A percentile compares a stretch with the other conserved stretches of the same genome.
phyloP scores from a whole-genome alignment of 2,329 filamentous ascomycete species.

The Truncatella angustata region DNA sequence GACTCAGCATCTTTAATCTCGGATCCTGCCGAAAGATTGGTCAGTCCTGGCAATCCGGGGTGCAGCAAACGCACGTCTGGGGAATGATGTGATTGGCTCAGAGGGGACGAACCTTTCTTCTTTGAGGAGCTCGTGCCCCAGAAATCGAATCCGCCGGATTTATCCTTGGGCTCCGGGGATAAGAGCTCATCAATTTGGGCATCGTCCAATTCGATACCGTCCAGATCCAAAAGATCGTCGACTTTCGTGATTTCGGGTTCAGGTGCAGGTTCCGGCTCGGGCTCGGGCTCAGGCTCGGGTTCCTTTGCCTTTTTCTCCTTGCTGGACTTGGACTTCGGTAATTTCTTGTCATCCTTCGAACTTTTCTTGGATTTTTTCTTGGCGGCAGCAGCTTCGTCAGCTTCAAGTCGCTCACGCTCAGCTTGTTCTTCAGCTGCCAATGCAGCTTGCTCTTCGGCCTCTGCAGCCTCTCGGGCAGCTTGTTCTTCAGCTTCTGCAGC shows the following conservation, averaged over 20 bases:
- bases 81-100: not conserved
- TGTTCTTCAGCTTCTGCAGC: conserved; percentile 18
- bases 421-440: conserved; percentile 12
- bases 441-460: conserved; percentile 15
- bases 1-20: conserved; percentile 52
- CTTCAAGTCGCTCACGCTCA: conserved; percentile 9
- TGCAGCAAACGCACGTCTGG: conserved; percentile 14
- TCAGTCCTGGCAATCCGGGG: conserved; percentile 10
- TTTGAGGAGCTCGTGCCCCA: conserved; percentile 44
- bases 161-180: conserved; percentile 23
- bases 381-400: conserved; percentile 21
- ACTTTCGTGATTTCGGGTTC: conserved; percentile 13
- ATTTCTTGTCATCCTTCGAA: conserved; percentile 30
- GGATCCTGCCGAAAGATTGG: conserved; percentile 26
- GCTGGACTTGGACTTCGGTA: conserved; percentile 27
- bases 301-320: conserved; percentile 26
- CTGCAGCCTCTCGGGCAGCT: conserved; percentile 14
- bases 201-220: conserved; percentile 27
- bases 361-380: conserved; percentile 43
- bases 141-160: conserved; percentile 51
- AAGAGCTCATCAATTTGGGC: conserved; percentile 20
- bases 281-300: conserved; percentile 26
- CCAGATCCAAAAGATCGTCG: conserved; percentile 25
- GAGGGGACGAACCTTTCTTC: conserved; percentile 35
- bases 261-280: conserved; percentile 11